Percentiles rank a stretch among this genome's conserved stretches.
Evolutionary conservation across 2,329 filamentous ascomycete genomes (phyloP).

Genomic region (Phialemoniopsis sp.): DNA sequence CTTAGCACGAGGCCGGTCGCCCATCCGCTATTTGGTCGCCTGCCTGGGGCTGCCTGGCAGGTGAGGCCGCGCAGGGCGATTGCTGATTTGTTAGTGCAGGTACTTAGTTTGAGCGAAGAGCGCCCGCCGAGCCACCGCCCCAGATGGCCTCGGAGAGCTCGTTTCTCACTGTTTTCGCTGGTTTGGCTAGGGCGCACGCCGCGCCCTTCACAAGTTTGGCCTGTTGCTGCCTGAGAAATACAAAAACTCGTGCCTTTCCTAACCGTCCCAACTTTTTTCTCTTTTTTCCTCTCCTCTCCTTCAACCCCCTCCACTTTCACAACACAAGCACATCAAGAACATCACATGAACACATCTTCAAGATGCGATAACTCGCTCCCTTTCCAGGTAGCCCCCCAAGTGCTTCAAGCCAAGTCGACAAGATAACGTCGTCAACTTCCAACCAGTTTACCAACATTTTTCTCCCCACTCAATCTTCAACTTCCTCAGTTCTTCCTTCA

Average conservation of each 20-base stretch:
- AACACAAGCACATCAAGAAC: constrained; percentile 26
- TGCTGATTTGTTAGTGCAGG: no score
- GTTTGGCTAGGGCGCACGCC: constrained; percentile 2
- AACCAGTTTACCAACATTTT: constrained; percentile 20
- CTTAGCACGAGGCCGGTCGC: no score
- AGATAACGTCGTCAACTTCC: constrained; percentile 45
- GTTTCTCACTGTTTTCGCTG: constrained; percentile 9
- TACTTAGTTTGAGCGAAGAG: background rate
- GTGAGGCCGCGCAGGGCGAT: no score
- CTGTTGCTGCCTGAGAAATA: constrained; percentile 43
- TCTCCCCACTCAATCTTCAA: constrained; percentile 41
- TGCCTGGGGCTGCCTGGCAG: no score
- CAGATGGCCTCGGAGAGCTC: no score
- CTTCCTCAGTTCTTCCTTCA: constrained; percentile 45
- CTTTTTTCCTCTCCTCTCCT: constrained; percentile 28
- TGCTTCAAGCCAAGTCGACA: constrained; percentile 35
- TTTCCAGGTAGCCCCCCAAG: constrained; percentile 18
- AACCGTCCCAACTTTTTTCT: constrained; percentile 20
- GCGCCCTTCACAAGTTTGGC: constrained; percentile 8
- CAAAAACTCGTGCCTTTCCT: constrained; percentile 27
- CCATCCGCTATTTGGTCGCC: no score
- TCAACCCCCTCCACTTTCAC: constrained; percentile 22
- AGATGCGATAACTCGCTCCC: constrained; percentile 55
- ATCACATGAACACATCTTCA: constrained; percentile 32
- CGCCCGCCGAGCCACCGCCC: background rate